These are phyloP conservation scores for Cicer pinnatifidum DNA, from an alignment of 306 rosid genomes.

Conservation along the genomic window DNA sequence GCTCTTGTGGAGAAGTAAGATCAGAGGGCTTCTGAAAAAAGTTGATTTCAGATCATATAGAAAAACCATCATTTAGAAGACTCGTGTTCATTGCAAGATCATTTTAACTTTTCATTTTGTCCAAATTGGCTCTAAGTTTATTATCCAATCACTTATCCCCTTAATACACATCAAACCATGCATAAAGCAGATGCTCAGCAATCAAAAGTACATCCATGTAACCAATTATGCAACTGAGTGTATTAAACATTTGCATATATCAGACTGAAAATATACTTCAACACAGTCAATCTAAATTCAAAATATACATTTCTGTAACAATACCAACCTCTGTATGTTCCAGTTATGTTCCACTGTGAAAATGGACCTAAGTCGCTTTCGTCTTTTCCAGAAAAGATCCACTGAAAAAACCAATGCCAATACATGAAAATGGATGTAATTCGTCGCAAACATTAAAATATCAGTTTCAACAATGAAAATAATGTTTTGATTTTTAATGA, in stretches of 20 bases:
- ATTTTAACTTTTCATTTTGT: constrained; percentile 1
- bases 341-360: constrained; percentile 91
- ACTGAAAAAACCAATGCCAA: constrained; percentile 70
- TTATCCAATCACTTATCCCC: constrained; percentile 24
- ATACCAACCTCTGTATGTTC: constrained; percentile 92
- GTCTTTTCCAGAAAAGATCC: constrained; percentile 81
- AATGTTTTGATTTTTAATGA: constrained; percentile 4
- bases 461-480: not conserved
- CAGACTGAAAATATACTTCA: not conserved
- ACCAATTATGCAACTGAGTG: not conserved
- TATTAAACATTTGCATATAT: not conserved
- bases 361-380: constrained; percentile 87
- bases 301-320: constrained; percentile 27
- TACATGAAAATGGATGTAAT: constrained; percentile 35
- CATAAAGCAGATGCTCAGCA: constrained; percentile 29
- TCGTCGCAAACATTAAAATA: constrained; percentile 29
- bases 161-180: constrained; percentile 18
- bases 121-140: constrained; percentile 1
- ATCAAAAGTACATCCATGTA: constrained; percentile 11
- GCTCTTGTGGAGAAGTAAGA: no score
- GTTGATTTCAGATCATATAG: not conserved
- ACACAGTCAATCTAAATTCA: not conserved
- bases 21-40: not conserved
- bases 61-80: not conserved
- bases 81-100: not conserved